Evolutionary conservation across 1,284 basidiomycete genomes (phyloP).

Genomic region (Melampsora larici-populina): DNA sequence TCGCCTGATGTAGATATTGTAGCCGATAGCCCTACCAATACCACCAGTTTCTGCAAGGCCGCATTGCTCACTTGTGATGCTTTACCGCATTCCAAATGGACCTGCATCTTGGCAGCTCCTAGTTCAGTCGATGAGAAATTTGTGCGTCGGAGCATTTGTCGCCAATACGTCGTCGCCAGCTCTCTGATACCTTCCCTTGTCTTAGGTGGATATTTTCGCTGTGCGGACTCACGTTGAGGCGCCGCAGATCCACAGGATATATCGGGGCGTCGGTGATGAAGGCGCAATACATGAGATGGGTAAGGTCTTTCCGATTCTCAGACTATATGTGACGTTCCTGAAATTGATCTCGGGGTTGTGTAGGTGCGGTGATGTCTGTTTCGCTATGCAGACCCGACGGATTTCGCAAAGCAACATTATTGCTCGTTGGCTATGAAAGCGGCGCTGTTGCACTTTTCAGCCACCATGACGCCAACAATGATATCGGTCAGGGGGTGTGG

Average conservation of each 20-base stretch:
- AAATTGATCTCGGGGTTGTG: too few relatives aligned
- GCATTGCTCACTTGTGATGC: not conserved
- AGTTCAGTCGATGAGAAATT: conserved; percentile 30
- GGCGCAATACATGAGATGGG: not conserved
- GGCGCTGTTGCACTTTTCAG: conserved; percentile 7
- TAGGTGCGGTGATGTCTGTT: conserved; percentile 28
- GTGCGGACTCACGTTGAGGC: not conserved
- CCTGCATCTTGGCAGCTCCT: conserved; percentile 18
- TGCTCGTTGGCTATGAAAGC: conserved; percentile 38
- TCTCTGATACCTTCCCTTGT: not conserved
- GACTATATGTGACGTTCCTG: too few relatives aligned
- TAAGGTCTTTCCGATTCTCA: not conserved
- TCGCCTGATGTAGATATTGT: conserved; percentile 8
- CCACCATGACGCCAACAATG: not conserved
- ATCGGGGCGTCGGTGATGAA: conserved; percentile 11
- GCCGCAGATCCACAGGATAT: conserved; percentile 27
- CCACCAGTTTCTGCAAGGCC: conserved; percentile 35
- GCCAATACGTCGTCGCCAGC: not conserved
- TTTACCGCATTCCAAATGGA: not conserved
- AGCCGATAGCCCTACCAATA: conserved; percentile 20
- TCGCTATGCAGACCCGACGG: conserved; percentile 6
- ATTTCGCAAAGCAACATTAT: not conserved
- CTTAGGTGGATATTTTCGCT: conserved; percentile 28
- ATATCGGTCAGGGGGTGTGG: conserved; percentile 6
- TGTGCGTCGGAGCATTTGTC: not conserved